Base-by-base conservation (phyloP, 2,329 filamentous ascomycete species). In the Xylaria sp. region DNA sequence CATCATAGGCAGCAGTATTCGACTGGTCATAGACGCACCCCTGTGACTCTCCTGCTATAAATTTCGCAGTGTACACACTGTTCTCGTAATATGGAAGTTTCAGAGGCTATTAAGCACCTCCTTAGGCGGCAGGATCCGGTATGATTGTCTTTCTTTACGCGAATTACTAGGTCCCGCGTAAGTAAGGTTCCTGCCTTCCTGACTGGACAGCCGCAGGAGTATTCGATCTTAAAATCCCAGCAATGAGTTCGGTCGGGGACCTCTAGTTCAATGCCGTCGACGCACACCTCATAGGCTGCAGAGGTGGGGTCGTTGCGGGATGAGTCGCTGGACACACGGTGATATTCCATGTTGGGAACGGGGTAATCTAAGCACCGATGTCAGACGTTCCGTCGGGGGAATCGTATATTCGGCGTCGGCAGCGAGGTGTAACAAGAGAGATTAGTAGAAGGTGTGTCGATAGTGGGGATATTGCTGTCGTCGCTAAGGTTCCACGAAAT, bases 121-220 rank as follows among this genome's bases (percentile, higher is more conserved):
- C 65, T 57, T 2, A 66, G 8, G 34, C 11, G 27, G 39, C 73
- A 74, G 1, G 69, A 53, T 0, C 69, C 68, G 5, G 0, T 11
- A 17, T 74, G 73, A 14, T 67, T 30, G 21, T 70, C 30, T 6
- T 58, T 48, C 56, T 73, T 75, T 11, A 74, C 55, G n/a, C 32
- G 51, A 30, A 73, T 60, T 21, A 57, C 48, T 61, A 57, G 61
- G n/a, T 58, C 14, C 30, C 34, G 57, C 19, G 36, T 27, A 36
- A 36, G 34, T 36, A 36, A 7, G 19, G 2, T n/a, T 11, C 2
- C 2, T 8, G 19, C 24, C 27, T 39, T 62, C 1, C 2, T 54
- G 4, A 54, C 67, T 21, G 65, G 61, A 19, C 67, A 67, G 0
- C 64, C 67, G 47, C 73, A 75, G 14, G 59, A 21, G 24, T 73